Conservation (phyloP, 306 rosid genomes). For the Lathyrus aphaca region DNA sequence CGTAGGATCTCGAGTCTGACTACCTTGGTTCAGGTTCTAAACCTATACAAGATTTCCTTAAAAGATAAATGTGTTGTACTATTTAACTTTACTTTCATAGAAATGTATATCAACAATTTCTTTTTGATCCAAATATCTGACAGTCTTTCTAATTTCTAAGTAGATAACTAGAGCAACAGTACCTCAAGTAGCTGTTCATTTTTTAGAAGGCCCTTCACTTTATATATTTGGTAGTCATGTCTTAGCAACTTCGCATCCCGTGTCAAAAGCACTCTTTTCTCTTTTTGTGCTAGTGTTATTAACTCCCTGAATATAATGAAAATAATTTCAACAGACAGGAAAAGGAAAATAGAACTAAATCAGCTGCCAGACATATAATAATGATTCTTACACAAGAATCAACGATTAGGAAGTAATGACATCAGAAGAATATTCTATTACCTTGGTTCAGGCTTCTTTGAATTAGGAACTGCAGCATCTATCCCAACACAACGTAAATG, state of each 20-base stretch:
- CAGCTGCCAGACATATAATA: slow-evolving; percentile 34
- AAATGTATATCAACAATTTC: slow-evolving; percentile 27
- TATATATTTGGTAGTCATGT: slow-evolving; percentile 82
- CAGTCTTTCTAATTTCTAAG: slow-evolving; percentile 6
- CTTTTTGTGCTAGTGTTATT: slow-evolving; percentile 75
- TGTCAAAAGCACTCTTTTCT: slow-evolving; percentile 80
- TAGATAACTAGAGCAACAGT: slow-evolving; percentile 21
- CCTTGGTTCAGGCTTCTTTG: slow-evolving; percentile 88
- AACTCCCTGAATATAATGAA: slow-evolving; percentile 57
- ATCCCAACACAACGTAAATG: slow-evolving; percentile 92
- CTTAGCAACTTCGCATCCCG: slow-evolving; percentile 83
- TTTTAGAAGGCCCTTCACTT: slow-evolving; percentile 82
- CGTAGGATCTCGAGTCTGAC: too few species aligned
- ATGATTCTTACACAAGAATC: slow-evolving; percentile 21
- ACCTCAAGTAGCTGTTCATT: slow-evolving; percentile 95
- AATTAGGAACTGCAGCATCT: slow-evolving; percentile 84
- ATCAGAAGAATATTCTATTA: slow-evolving; percentile 37
- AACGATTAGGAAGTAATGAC: slow-evolving; percentile 18
- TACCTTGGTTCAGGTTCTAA: slow-evolving; percentile 16
- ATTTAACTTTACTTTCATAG: background rate
- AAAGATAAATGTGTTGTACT: slow-evolving; percentile 2
- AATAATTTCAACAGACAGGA: slow-evolving; percentile 2
- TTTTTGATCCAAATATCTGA: background rate
- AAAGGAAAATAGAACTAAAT: slow-evolving; percentile 21
- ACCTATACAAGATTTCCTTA: slow-evolving; percentile 6